Percentiles rank a stretch among this genome's conserved stretches.
phyloP scores from a whole-genome alignment of 169 alveolate genomes.

The Babesia sp. region DNA sequence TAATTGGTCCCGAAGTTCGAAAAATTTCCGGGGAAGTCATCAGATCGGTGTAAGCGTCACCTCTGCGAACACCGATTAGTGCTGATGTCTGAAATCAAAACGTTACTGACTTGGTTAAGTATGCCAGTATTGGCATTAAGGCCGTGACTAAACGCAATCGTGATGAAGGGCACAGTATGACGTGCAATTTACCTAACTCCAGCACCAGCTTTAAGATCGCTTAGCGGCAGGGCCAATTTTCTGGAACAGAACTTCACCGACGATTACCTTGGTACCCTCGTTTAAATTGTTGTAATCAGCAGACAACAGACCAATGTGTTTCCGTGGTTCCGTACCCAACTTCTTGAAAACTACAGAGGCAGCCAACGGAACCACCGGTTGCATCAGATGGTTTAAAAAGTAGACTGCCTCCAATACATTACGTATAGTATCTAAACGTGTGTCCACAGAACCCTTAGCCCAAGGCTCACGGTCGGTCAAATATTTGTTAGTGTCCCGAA shows the following conservation, averaged over 20 bases:
- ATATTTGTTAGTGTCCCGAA: conserved; percentile 81
- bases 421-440: conserved; percentile 79
- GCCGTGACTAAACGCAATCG: no score
- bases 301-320: conserved; percentile 56
- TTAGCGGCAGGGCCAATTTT: conserved; percentile 24
- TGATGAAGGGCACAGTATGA: no score
- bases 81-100: no score
- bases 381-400: conserved; percentile 82
- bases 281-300: conserved; percentile 67
- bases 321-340: conserved; percentile 71
- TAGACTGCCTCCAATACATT: conserved; percentile 87
- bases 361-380: conserved; percentile 84
- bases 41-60: no score
- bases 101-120: no score
- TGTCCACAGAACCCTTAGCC: conserved; percentile 70
- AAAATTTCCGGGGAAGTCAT: no score
- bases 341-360: conserved; percentile 77
- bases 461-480: conserved; percentile 88
- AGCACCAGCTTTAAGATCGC: neutral
- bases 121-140: no score
- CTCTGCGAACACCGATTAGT: no score
- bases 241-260: conserved; percentile 53
- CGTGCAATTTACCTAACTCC: no score
- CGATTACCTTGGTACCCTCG: conserved; percentile 43
- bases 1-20: no score